Evolutionary conservation across 2,329 filamentous ascomycete genomes (phyloP).

Genomic region (Botrytis aclada): DNA sequence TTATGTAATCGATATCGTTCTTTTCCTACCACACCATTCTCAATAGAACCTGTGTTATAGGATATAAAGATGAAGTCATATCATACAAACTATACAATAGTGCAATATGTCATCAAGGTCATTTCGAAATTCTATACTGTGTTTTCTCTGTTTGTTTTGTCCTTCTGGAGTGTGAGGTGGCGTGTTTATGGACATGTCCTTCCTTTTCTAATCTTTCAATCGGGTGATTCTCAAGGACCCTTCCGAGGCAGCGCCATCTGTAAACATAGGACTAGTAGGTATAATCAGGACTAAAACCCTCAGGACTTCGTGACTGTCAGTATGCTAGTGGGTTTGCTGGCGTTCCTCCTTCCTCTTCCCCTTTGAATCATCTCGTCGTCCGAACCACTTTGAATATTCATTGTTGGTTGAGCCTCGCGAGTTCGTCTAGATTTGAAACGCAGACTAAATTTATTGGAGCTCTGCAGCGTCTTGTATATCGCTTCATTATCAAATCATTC

Average conservation of each 20-base stretch:
- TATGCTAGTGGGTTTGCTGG: neutral
- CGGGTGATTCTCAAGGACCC: neutral
- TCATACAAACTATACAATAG: neutral
- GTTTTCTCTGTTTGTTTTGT: neutral
- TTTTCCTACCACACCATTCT: neutral
- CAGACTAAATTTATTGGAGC: too few species aligned
- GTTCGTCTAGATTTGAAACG: too few species aligned
- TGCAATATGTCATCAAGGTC: neutral
- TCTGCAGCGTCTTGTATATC: too few species aligned
- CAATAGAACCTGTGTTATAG: neutral
- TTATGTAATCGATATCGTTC: neutral
- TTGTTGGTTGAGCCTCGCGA: neutral
- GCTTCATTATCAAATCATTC: too few species aligned
- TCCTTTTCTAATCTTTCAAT: neutral
- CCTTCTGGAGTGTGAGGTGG: too few species aligned
- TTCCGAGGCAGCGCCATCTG: neutral
- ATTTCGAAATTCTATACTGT: neutral
- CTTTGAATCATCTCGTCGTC: neutral
- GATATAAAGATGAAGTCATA: neutral
- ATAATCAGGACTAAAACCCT: neutral
- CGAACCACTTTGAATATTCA: neutral
- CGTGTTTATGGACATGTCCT: neutral
- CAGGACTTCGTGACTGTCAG: neutral
- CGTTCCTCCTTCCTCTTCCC: neutral
- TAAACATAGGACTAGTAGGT: neutral